Conservation (phyloP, 164 flowering plant genomes). For the Umbellularia californica region DNA sequence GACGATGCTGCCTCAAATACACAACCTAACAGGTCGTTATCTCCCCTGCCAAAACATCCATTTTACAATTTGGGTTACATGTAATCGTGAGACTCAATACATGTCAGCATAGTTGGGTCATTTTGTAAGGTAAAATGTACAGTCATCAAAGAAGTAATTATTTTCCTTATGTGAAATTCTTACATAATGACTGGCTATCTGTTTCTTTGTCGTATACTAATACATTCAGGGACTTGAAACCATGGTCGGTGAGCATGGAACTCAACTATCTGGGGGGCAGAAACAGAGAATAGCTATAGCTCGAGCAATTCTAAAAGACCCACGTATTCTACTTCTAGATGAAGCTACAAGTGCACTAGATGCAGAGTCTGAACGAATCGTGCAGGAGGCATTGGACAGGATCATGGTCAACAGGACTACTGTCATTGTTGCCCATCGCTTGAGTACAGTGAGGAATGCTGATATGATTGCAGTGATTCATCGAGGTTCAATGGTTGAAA, state of each 20-base stretch:
- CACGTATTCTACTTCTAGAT: slow-evolving; percentile 44
- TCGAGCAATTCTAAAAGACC: slow-evolving; percentile 35
- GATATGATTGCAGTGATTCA: slow-evolving; percentile 43
- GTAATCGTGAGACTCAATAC: too few species aligned
- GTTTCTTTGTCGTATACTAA: neutral
- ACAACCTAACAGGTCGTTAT: too few species aligned
- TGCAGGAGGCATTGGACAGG: slow-evolving; percentile 49
- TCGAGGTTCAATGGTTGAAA: slow-evolving; percentile 40
- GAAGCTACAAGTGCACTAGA: slow-evolving; percentile 55
- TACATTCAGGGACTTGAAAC: slow-evolving; percentile 22
- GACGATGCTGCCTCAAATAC: too few species aligned
- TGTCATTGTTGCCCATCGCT: slow-evolving; percentile 48
- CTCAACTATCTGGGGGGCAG: slow-evolving; percentile 21
- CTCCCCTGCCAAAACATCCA: too few species aligned
- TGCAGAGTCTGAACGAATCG: slow-evolving; percentile 44
- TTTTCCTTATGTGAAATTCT: too few species aligned
- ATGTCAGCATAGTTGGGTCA: too few species aligned
- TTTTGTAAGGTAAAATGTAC: too few species aligned
- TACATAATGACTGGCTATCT: neutral
- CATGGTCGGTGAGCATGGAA: slow-evolving; percentile 26
- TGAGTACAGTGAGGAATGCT: slow-evolving; percentile 47
- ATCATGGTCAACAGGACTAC: slow-evolving; percentile 45
- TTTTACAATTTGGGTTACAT: too few species aligned
- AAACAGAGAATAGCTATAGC: slow-evolving; percentile 18
- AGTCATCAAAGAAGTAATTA: too few species aligned